Conservation (phyloP, 2,329 filamentous ascomycete genomes). For the Rhexocercosporidium sp. region DNA sequence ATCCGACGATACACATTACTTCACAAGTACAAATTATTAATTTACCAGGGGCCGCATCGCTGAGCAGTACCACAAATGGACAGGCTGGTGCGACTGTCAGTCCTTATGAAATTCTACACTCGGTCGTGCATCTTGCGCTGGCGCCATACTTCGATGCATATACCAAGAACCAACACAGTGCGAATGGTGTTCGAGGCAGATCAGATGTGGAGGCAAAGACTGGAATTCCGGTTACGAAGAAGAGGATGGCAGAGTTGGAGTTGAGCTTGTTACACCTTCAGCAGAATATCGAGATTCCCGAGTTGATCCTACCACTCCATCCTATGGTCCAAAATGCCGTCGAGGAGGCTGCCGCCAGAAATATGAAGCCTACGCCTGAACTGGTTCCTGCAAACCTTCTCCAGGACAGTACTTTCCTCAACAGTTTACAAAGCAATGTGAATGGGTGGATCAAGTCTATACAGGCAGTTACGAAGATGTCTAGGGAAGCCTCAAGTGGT, state of each 20-base stretch:
- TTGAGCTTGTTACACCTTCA: slow-evolving; percentile 89
- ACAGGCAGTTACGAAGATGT: slow-evolving; percentile 93
- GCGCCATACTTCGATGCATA: slow-evolving; percentile 98
- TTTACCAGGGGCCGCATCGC: slow-evolving; percentile 77
- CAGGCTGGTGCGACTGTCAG: slow-evolving; percentile 77
- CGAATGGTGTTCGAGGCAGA: slow-evolving; percentile 70
- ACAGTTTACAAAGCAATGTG: slow-evolving; percentile 89
- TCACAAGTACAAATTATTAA: slow-evolving; percentile 94
- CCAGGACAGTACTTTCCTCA: slow-evolving; percentile 89
- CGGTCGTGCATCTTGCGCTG: slow-evolving; percentile 87
- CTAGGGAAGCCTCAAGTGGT: slow-evolving; percentile 75
- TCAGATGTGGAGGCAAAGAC: slow-evolving; percentile 90
- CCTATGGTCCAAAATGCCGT: slow-evolving; percentile 86
- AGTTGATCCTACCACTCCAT: slow-evolving; percentile 85
- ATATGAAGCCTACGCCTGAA: slow-evolving; percentile 75
- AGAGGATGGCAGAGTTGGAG: slow-evolving; percentile 93
- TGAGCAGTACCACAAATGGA: slow-evolving; percentile 65
- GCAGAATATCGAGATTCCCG: slow-evolving; percentile 97
- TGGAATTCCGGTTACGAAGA: slow-evolving; percentile 95
- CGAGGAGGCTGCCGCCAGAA: slow-evolving; percentile 73
- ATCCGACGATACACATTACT: slow-evolving; percentile 79
- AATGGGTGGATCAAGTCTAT: slow-evolving; percentile 99
- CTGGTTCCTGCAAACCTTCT: slow-evolving; percentile 77
- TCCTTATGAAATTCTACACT: slow-evolving; percentile 91
- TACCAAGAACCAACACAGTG: slow-evolving; percentile 78